Base-by-base conservation (phyloP, 352 stramenopile genomes). In the Globisporangium lucens region DNA sequence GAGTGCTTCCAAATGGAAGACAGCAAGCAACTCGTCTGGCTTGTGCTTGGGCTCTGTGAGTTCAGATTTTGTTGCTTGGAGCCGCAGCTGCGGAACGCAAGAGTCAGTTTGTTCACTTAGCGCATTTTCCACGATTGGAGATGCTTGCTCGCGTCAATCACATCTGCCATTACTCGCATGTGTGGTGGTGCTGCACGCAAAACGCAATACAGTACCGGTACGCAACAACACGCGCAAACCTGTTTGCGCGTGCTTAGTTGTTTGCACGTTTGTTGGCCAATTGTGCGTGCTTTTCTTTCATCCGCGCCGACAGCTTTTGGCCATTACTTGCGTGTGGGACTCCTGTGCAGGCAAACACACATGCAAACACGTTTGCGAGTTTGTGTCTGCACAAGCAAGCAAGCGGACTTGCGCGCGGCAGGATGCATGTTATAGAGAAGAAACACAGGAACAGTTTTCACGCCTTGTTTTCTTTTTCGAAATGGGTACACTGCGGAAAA, bases 1-100 rank as follows among this genome's bases (percentile, higher is more conserved):
- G 43, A n/a, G 43, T 5, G 43, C 55, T 46, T 60, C 55, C 30
- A 60, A 46, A 60, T 60, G 55, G 30, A 60, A 41, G 43, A 43
- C 15, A 43, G 1, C 27, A 58, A 36, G 7, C 15, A 43, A 33
- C 30, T 33, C 30, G 30, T 33, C 49, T 41, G 35, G 35, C 8
- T 41, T 41, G 35, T 41, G 35, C 35, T 41, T 41, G 35, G 1
- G 30, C 30, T 33, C 30, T 33, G 30, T 33, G 30, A 6, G 5
- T 33, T 33, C 30, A 33, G 36, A 43, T 43, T 13, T 15, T 4
- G 10, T 9, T 43, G 36, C 36, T 43, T 43, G 36, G 36, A 43
- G 36, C 36, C 15, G 12, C 12, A 43, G 36, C 10, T 17, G 12
- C 36, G 36, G 36, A 17, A 17, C 36, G 36, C 12, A 43, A 43